Evolutionary conservation across 441 rosid species (phyloP), one percentile per base, ranked within the genome.

Genomic region (Pelargonium myrrhifolium): DNA sequence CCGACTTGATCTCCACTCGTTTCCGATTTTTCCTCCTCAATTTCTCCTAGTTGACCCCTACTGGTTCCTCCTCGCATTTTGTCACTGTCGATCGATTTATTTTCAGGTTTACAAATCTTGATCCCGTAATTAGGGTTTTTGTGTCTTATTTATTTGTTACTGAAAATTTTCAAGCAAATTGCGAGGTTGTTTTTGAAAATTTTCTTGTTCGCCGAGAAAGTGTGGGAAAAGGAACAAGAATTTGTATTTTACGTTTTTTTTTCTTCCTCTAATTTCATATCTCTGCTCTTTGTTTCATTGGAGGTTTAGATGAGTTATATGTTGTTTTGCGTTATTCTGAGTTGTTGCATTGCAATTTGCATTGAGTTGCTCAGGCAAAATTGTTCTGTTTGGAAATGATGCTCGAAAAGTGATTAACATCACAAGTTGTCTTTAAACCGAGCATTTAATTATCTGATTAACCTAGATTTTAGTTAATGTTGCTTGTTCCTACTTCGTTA

Each of bases 1-100:
- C 22, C 31, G 45, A 42, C 35, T 21, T 56, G 72, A 64, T 68
- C 68, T 66, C 20, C 17, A 62, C 53, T 65, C 51, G 68, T 35
- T 6, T 43, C 35, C 18, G 71, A 63, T 26, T 71, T 68, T 63
- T 69, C 68, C 55, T 60, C 65, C 39, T 35, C 8, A 35, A 35
- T 20, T 58, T 58, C 3, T 21, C 26, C 26, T 56, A 65, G 64
- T 68, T 71, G 60, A n/a, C 66, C 49, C 15, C 26, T 7, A 6
- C n/a, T 56, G 63, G 21, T 28, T 47, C 24, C 26, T 49, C 58
- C 60, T 20, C 58, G 11, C 39, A 4, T 14, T 11, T 9, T 3
- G 2, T 55, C 22, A 12, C 53, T 56, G 14, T 12, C 11, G 14
- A 22, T 58, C 35, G n/a, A 20, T 58, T 22, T 10, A 2, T 45